phyloP scores from a whole-genome alignment of 1,284 basidiomycete genomes.

The Puccinia coronata region DNA sequence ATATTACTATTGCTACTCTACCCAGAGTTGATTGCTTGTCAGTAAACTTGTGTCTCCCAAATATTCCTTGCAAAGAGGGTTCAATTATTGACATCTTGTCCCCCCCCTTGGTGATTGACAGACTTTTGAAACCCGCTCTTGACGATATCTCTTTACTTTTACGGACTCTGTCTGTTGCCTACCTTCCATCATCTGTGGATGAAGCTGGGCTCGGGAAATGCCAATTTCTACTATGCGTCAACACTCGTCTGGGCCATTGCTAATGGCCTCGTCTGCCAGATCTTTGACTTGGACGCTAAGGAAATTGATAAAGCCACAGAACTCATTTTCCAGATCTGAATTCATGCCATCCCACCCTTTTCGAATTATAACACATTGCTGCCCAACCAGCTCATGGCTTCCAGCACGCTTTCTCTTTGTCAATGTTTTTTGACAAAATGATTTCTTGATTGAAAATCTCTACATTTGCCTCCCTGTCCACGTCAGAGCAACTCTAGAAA shows the following conservation, averaged over 20 bases:
- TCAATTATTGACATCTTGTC: too few species aligned
- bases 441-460: too few species aligned
- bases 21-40: constrained; percentile 79
- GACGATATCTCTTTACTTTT: constrained; percentile 77
- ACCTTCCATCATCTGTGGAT: constrained; percentile 93
- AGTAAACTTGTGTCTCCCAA: constrained; percentile 57
- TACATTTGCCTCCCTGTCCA: too few species aligned
- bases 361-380: neutral
- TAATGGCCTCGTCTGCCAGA: constrained; percentile 71
- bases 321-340: constrained; percentile 23
- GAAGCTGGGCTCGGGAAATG: constrained; percentile 86
- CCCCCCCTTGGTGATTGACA: constrained; percentile 60
- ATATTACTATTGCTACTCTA: constrained; percentile 74
- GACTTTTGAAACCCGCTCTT: constrained; percentile 85
- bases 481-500: too few species aligned
- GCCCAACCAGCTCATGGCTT: too few species aligned
- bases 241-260: constrained; percentile 89
- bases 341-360: neutral
- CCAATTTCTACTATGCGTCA: constrained; percentile 96
- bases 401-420: too few species aligned
- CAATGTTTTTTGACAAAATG: too few species aligned
- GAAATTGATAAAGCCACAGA: constrained; percentile 16
- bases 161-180: constrained; percentile 81
- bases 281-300: neutral
- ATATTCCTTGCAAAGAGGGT: too few species aligned